Evolutionary conservation across 768 basidiomycete genomes (phyloP), one percentile per base, ranked within the genome.

Genomic region (Tephrocybe sp.): DNA sequence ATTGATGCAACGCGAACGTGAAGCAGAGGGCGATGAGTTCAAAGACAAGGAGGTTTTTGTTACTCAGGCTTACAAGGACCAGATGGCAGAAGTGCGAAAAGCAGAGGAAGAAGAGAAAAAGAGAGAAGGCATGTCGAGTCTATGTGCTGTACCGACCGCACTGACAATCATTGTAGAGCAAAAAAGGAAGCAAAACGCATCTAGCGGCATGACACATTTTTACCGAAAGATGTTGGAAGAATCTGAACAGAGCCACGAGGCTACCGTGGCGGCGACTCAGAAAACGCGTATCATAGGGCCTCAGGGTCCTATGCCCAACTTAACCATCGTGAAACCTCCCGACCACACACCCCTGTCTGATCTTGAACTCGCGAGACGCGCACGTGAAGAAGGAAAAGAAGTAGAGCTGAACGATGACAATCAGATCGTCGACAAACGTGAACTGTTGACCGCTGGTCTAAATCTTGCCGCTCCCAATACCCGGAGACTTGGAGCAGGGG

Each of bases 351-450:
- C 80, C 37, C 67, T 77, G 57, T 83, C 88, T 30, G 93, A 95
- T 66, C 60, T 80, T 23, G 86, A 91, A 60, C 75, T 91, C 22
- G 91, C 88, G 19, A 78, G 66, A 37, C 58, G 78, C 37, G 91
- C 92, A 13, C 74, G 75, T 56, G 80, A 76, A 50, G 76, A 87
- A 60, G 94, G 94, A 19, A 88, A 88, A 64, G 76, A 83, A 10
- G 85, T 99, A 27, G 95, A 97, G 66, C 71, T 97, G 27, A 98
- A 98, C 65, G 95, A 98, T 65, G 94, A 97, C 59, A 94, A 94
- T 59, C 91, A 94, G 64, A 94, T 98, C 39, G 87, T 99, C 41
- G 97, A 99, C 71, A 94, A 94, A 62, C 85, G 94, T 48, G 91
- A 94, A 45, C 73, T 99, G 7, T 74, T 98, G 38, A 82, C 86